Percentiles rank a stretch among this genome's conserved stretches.
phyloP scores from a whole-genome alignment of 176 grass and related monocot species.

The Lolium rigidum region DNA sequence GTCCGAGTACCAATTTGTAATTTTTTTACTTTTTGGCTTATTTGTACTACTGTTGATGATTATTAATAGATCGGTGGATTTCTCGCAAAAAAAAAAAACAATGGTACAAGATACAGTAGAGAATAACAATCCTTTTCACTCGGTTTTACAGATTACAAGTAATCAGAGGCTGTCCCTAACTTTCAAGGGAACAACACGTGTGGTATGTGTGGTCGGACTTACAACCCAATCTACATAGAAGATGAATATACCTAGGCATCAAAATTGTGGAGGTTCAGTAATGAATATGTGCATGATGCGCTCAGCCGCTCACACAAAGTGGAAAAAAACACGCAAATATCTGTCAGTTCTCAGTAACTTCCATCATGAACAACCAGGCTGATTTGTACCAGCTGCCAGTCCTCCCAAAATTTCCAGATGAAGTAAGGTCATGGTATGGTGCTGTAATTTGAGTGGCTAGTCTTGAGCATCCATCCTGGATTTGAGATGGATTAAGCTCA shows the following conservation, averaged over 20 bases:
- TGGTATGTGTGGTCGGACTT: constrained; percentile 39
- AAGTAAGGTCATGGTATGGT: constrained; percentile 31
- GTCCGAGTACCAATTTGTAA: no score
- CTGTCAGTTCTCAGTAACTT: neutral
- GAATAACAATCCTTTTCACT: constrained; percentile 12
- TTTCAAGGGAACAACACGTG: constrained; percentile 49
- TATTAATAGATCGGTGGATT: no score
- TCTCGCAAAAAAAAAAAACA: no score
- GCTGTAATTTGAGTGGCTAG: constrained; percentile 17
- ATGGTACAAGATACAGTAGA: constrained; percentile 27
- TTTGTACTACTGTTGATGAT: no score
- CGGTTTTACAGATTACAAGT: constrained; percentile 41
- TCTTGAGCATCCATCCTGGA: constrained; percentile 17
- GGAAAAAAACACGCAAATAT: constrained; percentile 6
- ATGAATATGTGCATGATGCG: constrained; percentile 40
- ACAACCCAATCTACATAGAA: constrained; percentile 35
- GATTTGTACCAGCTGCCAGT: constrained; percentile 19
- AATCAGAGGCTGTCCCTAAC: constrained; percentile 30
- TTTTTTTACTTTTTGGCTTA: no score
- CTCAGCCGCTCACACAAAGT: constrained; percentile 22
- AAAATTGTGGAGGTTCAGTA: constrained; percentile 45
- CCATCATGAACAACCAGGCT: constrained; percentile 36
- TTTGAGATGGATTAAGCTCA: constrained; percentile 12
- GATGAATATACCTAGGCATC: constrained; percentile 33
- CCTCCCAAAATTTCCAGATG: constrained; percentile 27